phyloP scores from a whole-genome alignment of 768 basidiomycete genomes.

The Collybia sordida region DNA sequence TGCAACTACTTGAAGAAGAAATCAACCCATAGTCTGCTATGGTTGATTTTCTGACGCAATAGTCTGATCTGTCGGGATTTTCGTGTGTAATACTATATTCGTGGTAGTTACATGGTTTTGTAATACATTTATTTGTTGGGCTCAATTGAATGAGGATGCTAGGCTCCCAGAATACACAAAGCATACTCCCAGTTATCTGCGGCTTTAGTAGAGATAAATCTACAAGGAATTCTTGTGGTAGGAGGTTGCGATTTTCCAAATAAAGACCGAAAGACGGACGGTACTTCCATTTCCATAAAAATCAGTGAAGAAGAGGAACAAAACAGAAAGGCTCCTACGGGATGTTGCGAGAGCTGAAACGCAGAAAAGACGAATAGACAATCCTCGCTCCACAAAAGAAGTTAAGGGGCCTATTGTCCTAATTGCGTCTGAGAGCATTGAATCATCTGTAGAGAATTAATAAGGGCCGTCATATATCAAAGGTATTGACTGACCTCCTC shows the following conservation, averaged over 20 bases:
- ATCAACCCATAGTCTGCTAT: conserved; percentile 37
- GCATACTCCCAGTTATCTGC: conserved; percentile 56
- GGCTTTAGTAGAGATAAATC: conserved; percentile 40
- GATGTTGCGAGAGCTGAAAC: conserved; percentile 21
- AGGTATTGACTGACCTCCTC: conserved; percentile 25
- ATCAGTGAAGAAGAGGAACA: neutral
- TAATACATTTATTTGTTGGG: conserved; percentile 5
- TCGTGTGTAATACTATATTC: neutral
- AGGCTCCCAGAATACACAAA: conserved; percentile 42
- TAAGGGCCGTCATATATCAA: neutral
- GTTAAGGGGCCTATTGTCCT: neutral
- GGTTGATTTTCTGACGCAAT: conserved; percentile 2
- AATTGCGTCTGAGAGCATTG: conserved; percentile 6
- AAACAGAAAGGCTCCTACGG: conserved; percentile 22
- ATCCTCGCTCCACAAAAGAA: conserved; percentile 3
- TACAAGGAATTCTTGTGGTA: conserved; percentile 52
- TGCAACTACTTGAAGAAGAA: conserved; percentile 73
- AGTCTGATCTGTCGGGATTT: conserved; percentile 2
- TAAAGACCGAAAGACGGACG: conserved; percentile 19
- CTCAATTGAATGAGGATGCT: conserved; percentile 11
- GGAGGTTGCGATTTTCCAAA: conserved; percentile 33
- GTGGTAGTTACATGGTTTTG: too few relatives aligned
- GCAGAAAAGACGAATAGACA: conserved; percentile 53
- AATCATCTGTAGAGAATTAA: conserved; percentile 8
- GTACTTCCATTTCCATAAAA: conserved; percentile 13